Conservation (phyloP, 2,329 filamentous ascomycete species). For the Phaeosphaeriaceae sp. region DNA sequence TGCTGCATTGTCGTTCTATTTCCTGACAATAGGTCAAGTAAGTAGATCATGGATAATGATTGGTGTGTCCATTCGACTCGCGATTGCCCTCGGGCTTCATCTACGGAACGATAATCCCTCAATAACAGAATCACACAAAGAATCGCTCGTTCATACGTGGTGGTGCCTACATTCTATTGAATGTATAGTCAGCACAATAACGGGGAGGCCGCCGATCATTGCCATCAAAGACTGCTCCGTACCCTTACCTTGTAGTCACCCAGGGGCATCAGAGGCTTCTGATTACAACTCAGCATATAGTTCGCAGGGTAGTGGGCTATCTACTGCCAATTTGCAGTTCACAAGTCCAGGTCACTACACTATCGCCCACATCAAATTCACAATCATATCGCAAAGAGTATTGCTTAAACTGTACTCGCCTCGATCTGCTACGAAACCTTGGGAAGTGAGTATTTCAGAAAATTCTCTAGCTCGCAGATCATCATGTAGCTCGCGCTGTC, state of each 20-base stretch:
- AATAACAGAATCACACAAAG: slow-evolving; percentile 31
- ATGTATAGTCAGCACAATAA: slow-evolving; percentile 45
- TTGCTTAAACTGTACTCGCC: slow-evolving; percentile 46
- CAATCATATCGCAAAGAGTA: slow-evolving; percentile 41
- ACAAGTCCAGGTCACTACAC: slow-evolving; percentile 11
- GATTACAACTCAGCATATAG: slow-evolving; percentile 2
- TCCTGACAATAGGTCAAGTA: slow-evolving; percentile 33
- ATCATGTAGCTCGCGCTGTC: too few species aligned
- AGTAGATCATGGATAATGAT: slow-evolving; percentile 46
- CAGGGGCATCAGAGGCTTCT: slow-evolving; percentile 1
- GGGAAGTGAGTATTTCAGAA: slow-evolving; percentile 32
- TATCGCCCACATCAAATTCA: slow-evolving; percentile 28
- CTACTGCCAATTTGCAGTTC: background rate
- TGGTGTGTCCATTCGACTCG: slow-evolving; percentile 47
- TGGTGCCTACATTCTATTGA: slow-evolving; percentile 50
- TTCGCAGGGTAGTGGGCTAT: background rate
- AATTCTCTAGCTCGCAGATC: background rate
- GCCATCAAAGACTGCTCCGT: slow-evolving; percentile 42
- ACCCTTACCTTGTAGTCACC: slow-evolving; percentile 31
- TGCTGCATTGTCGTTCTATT: slow-evolving; percentile 34
- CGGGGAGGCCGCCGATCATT: slow-evolving; percentile 48
- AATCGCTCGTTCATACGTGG: slow-evolving; percentile 48
- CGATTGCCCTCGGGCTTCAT: slow-evolving; percentile 47
- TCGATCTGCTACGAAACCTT: slow-evolving; percentile 38
- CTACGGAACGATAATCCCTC: slow-evolving; percentile 43